Conservation (phyloP, 768 basidiomycete genomes). For the Lentinula aciculospora region DNA sequence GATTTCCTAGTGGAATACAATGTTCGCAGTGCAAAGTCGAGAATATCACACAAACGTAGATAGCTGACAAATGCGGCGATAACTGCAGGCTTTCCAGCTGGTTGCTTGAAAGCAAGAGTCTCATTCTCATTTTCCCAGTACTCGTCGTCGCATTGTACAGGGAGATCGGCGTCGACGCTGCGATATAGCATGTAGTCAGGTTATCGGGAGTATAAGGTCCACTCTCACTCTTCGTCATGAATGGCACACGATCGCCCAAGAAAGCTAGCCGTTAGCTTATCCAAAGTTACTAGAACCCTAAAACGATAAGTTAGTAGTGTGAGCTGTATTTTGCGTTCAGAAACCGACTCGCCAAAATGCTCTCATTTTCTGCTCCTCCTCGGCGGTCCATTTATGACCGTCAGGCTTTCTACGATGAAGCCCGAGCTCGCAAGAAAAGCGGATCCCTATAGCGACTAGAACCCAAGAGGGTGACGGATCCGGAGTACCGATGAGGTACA, state of each 20-base stretch:
- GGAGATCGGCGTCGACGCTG: conserved; percentile 41
- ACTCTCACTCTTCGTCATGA: conserved; percentile 48
- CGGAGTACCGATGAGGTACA: conserved; percentile 28
- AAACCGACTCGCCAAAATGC: conserved; percentile 23
- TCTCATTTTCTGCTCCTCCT: conserved; percentile 47
- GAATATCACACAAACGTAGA: conserved; percentile 7
- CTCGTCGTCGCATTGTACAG: conserved; percentile 51
- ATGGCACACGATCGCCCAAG: conserved; percentile 50
- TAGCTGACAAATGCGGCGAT: conserved; percentile 2
- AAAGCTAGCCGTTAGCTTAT: conserved; percentile 31
- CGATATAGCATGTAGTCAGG: conserved; percentile 22
- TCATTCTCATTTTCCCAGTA: conserved; percentile 32
- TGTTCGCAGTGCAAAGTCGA: conserved; percentile 7
- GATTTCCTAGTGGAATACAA: conserved; percentile 8
- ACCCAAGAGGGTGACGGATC: conserved; percentile 36
- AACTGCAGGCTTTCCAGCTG: conserved; percentile 4
- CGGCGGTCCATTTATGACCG: conserved; percentile 13
- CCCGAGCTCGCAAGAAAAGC: conserved; percentile 41
- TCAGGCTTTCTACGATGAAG: conserved; percentile 33
- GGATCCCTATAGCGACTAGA: conserved; percentile 38
- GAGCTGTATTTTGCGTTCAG: background rate
- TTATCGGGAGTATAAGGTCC: background rate
- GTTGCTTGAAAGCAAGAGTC: conserved; percentile 7
- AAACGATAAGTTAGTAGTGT: too few relatives aligned
- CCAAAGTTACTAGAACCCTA: conserved; percentile 40